Base-by-base conservation (phyloP, 805 yeast genomes). In the Candida multigemmis region DNA sequence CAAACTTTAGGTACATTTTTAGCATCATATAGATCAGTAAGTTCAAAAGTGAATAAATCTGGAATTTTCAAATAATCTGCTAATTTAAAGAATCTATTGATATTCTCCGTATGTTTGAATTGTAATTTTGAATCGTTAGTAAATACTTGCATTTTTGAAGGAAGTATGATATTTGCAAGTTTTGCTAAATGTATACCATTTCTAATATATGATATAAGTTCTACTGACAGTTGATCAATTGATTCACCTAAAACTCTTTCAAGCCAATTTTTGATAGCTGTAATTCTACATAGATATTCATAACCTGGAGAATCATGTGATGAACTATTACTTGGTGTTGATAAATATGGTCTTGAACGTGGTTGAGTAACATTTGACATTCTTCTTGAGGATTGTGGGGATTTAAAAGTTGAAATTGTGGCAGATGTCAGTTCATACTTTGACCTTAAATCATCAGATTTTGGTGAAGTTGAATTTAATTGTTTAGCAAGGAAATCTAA, bases 1-100 rank as follows among this genome's bases (percentile, higher is more conserved):
- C 91, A 80, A 14, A 91, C 97, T 46, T 84, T 87, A 10, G 97
- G 97, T 12, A 87, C 71, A 46, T 89, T 82, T 44, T 85, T 87
- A 45, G 79, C 78, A 46, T 91, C 96, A 53, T 86, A 91, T 19
- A 91, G 63, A 52, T 91, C 98, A 3, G 94, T 86, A 32, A 87
- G 68, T 48, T 89, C 98, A 48, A 91, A 91, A 25, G 81, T 69
- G 50, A 87, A 91, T 29, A 86, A 65, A 31, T 83, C 87, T 1
- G 97, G 98, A 38, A 91, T 74, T 15, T 72, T 76, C 34, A 85
- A 65, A 32, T 61, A 70, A 30, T 72, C 77, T 16, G 85, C 60
- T 30, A 89, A 70, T 12, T 68, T 61, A 48, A 89, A 78, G 49
- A 89, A 87, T 13, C 75, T 64, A 41, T 85, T 84, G 46, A 91